Conservation (phyloP, 768 basidiomycete species). For the Leccinum aurantiacum region DNA sequence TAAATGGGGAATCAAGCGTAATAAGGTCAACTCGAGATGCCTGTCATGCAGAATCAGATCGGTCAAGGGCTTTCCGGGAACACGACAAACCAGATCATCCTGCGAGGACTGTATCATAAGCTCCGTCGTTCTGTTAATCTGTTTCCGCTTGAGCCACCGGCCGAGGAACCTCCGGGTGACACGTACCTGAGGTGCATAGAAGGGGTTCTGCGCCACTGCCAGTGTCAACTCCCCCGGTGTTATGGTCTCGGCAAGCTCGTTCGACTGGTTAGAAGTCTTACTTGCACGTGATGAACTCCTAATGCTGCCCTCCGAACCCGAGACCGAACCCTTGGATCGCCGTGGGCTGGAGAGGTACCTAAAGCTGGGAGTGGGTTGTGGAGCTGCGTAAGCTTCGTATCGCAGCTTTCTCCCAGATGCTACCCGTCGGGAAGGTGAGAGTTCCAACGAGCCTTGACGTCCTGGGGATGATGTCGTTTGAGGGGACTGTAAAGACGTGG, state of each 20-base stretch:
- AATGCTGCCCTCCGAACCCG: constrained; percentile 35
- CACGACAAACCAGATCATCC: constrained; percentile 23
- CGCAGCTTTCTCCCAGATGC: constrained; percentile 51
- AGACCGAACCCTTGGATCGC: constrained; percentile 36
- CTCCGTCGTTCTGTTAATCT: constrained; percentile 11
- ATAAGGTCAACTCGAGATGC: constrained; percentile 57
- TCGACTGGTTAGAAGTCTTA: constrained; percentile 23
- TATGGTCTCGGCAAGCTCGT: constrained; percentile 26
- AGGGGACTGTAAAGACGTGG: constrained; percentile 9
- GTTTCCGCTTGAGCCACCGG: constrained; percentile 9
- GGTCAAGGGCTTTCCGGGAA: not conserved
- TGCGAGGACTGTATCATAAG: not conserved
- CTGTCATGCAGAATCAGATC: constrained; percentile 28
- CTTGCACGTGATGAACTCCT: constrained; percentile 33
- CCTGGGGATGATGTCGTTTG: constrained; percentile 10
- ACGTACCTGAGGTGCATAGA: constrained; percentile 22
- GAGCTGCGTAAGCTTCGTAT: constrained; percentile 70
- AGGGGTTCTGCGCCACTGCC: constrained; percentile 20
- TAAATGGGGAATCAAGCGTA: constrained; percentile 70
- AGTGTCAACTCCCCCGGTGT: constrained; percentile 35
- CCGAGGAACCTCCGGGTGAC: not conserved
- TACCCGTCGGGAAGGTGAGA: constrained; percentile 26
- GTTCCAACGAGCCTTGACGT: constrained; percentile 18
- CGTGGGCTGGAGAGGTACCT: constrained; percentile 34
- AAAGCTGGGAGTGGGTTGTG: constrained; percentile 49